Percentiles rank a stretch among this genome's conserved stretches.
Evolutionary conservation across 208 protist genomes (phyloP).

Genomic region (Crithidia thermophila): DNA sequence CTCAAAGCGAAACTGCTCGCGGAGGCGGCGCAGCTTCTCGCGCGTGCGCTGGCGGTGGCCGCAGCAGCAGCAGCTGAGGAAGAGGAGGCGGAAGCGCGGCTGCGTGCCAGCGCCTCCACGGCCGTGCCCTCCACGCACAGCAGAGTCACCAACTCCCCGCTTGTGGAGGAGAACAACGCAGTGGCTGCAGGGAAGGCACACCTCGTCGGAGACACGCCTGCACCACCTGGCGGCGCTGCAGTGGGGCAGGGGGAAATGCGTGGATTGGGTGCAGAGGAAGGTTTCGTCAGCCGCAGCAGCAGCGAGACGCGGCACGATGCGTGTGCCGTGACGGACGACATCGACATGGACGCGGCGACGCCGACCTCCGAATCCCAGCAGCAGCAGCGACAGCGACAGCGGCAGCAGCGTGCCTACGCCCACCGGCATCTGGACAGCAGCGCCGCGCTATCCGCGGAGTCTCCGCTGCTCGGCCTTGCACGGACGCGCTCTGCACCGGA

Average conservation of each 20-base stretch:
- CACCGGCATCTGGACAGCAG: neutral
- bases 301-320: neutral
- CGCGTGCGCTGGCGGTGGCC: neutral
- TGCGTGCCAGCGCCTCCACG: neutral
- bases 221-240: no score
- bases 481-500: constrained; percentile 7
- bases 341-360: constrained; percentile 28
- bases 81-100: neutral
- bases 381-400: neutral
- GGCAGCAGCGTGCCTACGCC: neutral
- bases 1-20: constrained; percentile 30
- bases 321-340: constrained; percentile 1
- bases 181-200: no score
- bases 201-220: no score
- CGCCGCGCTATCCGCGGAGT: neutral
- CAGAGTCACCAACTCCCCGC: neutral
- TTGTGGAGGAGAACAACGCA: neutral
- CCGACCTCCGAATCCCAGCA: constrained; percentile 24
- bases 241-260: no score
- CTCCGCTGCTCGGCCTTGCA: neutral
- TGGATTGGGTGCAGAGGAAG: no score
- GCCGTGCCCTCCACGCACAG: neutral
- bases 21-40: constrained; percentile 15
- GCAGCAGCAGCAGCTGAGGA: neutral
- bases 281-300: neutral